Evolutionary conservation across 2,329 filamentous ascomycete genomes (phyloP).

Genomic region (Myriangium duriaei): DNA sequence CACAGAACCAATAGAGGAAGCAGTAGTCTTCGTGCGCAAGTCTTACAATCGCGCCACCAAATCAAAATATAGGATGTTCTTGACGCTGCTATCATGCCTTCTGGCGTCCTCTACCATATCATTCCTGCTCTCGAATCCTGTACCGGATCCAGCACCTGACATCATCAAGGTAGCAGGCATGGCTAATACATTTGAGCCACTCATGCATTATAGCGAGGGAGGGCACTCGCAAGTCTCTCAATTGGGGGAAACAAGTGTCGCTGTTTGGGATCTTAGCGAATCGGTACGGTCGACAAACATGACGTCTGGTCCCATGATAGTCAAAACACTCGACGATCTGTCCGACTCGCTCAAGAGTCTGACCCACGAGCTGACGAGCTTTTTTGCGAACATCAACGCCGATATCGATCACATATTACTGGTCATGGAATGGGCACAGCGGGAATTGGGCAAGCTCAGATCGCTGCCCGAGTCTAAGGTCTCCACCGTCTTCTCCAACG

Average conservation of each 20-base stretch:
- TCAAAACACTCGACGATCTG: conserved; percentile 70
- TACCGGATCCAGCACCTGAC: conserved; percentile 59
- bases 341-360: conserved; percentile 77
- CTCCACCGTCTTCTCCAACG: conserved; percentile 67
- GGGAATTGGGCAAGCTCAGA: conserved; percentile 63
- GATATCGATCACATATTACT: conserved; percentile 87
- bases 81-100: conserved; percentile 49
- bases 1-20: conserved; percentile 69
- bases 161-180: conserved; percentile 82
- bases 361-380: conserved; percentile 73
- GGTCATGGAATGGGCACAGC: conserved; percentile 91
- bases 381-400: conserved; percentile 86
- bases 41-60: conserved; percentile 50
- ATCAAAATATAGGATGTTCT: conserved; percentile 55
- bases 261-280: conserved; percentile 90
- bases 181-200: conserved; percentile 81
- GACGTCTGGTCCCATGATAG: conserved; percentile 77
- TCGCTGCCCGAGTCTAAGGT: conserved; percentile 50
- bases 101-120: conserved; percentile 54
- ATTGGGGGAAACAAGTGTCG: conserved; percentile 79
- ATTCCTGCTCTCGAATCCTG: conserved; percentile 55
- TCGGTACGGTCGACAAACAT: conserved; percentile 81
- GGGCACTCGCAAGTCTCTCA: conserved; percentile 76
- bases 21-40: conserved; percentile 50
- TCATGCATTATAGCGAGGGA: conserved; percentile 90